phyloP scores from a whole-genome alignment of 768 basidiomycete genomes.

The Tulasnella sp. region DNA sequence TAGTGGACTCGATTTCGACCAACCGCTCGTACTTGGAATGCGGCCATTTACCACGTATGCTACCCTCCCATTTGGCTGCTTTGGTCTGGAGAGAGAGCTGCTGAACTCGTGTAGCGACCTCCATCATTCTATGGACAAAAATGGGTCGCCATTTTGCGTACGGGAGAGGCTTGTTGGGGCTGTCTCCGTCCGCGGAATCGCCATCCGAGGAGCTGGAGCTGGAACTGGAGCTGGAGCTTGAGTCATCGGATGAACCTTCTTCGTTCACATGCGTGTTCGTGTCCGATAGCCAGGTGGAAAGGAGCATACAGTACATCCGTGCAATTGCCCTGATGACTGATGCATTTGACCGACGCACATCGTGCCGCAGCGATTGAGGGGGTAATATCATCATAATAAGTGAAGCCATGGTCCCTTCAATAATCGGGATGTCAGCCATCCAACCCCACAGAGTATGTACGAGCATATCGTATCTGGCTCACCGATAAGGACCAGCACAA shows the following conservation, averaged over 20 bases:
- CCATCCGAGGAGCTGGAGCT: constrained; percentile 29
- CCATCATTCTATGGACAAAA: constrained; percentile 34
- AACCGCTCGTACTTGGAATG: constrained; percentile 47
- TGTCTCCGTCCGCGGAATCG: constrained; percentile 22
- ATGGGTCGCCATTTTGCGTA: constrained; percentile 33
- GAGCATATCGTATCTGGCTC: constrained; percentile 26
- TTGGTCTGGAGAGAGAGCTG: constrained; percentile 40
- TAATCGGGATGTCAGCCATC: background rate
- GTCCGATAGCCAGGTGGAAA: constrained; percentile 44
- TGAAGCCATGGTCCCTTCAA: constrained; percentile 48
- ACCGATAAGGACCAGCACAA: constrained; percentile 52
- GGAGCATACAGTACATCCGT: constrained; percentile 45
- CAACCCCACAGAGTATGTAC: background rate
- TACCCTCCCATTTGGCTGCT: constrained; percentile 50
- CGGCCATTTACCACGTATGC: constrained; percentile 53
- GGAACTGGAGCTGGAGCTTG: constrained; percentile 28
- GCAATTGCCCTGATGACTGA: constrained; percentile 44
- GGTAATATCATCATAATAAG: constrained; percentile 56
- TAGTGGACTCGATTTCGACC: constrained; percentile 43
- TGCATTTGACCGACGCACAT: constrained; percentile 47
- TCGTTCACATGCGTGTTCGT: constrained; percentile 24
- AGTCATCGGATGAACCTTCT: constrained; percentile 30
- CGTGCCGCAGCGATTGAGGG: constrained; percentile 49
- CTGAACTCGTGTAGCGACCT: constrained; percentile 40
- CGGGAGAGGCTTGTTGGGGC: constrained; percentile 31